Base-by-base conservation (phyloP, 2,329 filamentous ascomycete species). In the Ascochyta rabiei region DNA sequence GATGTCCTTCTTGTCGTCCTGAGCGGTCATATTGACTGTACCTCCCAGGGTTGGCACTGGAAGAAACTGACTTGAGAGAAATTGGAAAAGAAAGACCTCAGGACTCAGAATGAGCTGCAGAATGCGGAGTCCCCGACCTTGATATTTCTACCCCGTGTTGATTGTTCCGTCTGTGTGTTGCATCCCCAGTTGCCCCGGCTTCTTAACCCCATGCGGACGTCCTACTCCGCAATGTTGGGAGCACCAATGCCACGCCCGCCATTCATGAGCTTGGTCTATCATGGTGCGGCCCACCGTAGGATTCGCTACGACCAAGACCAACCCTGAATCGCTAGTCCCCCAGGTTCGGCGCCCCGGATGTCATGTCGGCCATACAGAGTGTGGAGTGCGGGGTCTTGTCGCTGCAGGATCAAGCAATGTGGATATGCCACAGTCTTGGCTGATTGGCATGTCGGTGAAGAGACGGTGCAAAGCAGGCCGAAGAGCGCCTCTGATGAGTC, bases 1-100 rank as follows among this genome's bases (percentile, higher is more conserved):
- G 53, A 77, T 69, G 41, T 73, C 71, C 43, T 69, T 62, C 59
- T 72, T 72, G 12, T 66, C 55, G 30, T 56, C 54, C n/a, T 60
- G 48, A 31, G 52, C 50, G 18, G 52, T 61, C 68, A 70, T 71
- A 13, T 44, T 66, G 63, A 53, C 48, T 41, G 62, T 33, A 37
- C 48, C 55, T 59, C 55, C 46, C 35, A 4, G 38, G 46, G 38
- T 48, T 59, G 59, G 37, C 57, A 53, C 48, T 40, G 46, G 43
- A 49, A 63, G 53, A 43, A 53, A 43, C 28, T 42, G 48, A 31
- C 45, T 53, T 46, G 30, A 45, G 28, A 28, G 43, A 59, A 41
- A 53, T 50, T 30, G 46, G 34, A 51, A 26, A 54, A 21, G 30
- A 39, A 52, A 61, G 41, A 50, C 46, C 59, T 52, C 56, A 59